Evolutionary conservation across 2,329 filamentous ascomycete genomes (phyloP).

Genomic region (Coniochaeta pulveracea): DNA sequence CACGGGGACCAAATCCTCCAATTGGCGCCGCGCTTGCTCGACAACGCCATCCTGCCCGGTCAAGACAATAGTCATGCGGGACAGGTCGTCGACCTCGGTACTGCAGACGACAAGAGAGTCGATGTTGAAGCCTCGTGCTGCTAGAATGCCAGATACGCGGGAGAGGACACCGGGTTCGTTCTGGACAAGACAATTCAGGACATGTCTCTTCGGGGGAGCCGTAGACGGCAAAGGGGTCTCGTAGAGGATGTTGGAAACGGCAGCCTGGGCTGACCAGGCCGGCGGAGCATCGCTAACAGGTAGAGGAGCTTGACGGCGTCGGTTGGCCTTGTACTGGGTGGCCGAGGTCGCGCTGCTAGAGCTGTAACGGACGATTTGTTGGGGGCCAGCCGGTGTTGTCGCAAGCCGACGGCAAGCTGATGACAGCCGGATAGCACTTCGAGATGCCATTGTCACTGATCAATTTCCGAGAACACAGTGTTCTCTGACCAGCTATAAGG

Average conservation of each 20-base stretch:
- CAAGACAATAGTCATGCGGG: constrained; percentile 96
- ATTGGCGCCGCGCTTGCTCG: constrained; percentile 87
- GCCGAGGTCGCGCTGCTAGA: constrained; percentile 75
- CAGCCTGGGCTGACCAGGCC: constrained; percentile 82
- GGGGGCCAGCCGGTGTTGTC: neutral
- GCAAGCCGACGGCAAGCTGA: constrained; percentile 1
- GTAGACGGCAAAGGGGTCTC: constrained; percentile 82
- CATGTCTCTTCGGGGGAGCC: constrained; percentile 81
- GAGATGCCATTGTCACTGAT: constrained; percentile 5
- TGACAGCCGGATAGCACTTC: constrained; percentile 1
- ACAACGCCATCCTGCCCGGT: constrained; percentile 94
- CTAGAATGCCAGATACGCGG: constrained; percentile 90
- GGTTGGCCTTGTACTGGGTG: constrained; percentile 92
- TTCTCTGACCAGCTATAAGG: constrained; percentile 3
- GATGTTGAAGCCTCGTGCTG: constrained; percentile 96
- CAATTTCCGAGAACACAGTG: constrained; percentile 3
- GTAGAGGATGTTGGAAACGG: constrained; percentile 97
- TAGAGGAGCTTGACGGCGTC: constrained; percentile 76
- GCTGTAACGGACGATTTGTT: constrained; percentile 17
- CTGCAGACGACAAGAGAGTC: constrained; percentile 96
- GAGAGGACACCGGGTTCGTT: constrained; percentile 97
- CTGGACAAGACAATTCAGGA: constrained; percentile 97
- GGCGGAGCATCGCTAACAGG: constrained; percentile 67
- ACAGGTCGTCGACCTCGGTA: constrained; percentile 93
- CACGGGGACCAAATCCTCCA: constrained; percentile 93